Evolutionary conservation across 2,329 filamentous ascomycete genomes (phyloP), one percentile per base, ranked within the genome.

Genomic region (Aspergillus texensis): DNA sequence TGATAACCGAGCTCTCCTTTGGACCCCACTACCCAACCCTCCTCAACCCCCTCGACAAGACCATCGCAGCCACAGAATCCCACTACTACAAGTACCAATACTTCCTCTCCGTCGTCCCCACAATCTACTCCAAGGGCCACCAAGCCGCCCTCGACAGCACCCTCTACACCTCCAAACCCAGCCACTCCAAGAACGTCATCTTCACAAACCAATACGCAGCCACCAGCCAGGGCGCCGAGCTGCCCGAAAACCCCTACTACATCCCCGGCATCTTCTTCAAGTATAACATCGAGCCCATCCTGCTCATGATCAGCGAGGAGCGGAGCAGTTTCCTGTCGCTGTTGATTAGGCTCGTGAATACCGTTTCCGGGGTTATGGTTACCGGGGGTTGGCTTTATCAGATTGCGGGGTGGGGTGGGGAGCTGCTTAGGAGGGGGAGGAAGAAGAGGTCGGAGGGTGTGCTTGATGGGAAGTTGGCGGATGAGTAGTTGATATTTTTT

Each of bases 61-160:
- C 95, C 52, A 88, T 94, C 79, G 91, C 94, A 72, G 80, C 84
- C 4, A 94, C 91, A n/a, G 75, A 84, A 19, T 77, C 79, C 65
- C 86, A 96, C 83, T 98, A 97, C 83, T 90, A 94, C 86, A 96
- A 95, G 80, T 98, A 93, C 83, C 95, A 99, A 80, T 99, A 99
- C 86, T 98, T 95, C 82, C 85, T 98, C 75, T 96, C 92, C 45
- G 86, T 99, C 43, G 95, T 99, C 2, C 95, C 95, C 2, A 99
- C 95, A 6, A 87, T 96, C 72, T 99, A 98, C 84, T 93, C 88
- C 77, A 85, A 90, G 64, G 84, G 75, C 60, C 66, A 69, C 60
- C 66, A 69, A 57, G 70, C 74, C 60, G 74, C 72, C 14, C 75
- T 83, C 16, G 82, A 84, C 58, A 78, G 48, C 48, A 52, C 28